A percentile compares a stretch with the other conserved stretches of the same genome.
Conservation (phyloP, 345 rosid genomes). For the Eutrema japonicum region DNA sequence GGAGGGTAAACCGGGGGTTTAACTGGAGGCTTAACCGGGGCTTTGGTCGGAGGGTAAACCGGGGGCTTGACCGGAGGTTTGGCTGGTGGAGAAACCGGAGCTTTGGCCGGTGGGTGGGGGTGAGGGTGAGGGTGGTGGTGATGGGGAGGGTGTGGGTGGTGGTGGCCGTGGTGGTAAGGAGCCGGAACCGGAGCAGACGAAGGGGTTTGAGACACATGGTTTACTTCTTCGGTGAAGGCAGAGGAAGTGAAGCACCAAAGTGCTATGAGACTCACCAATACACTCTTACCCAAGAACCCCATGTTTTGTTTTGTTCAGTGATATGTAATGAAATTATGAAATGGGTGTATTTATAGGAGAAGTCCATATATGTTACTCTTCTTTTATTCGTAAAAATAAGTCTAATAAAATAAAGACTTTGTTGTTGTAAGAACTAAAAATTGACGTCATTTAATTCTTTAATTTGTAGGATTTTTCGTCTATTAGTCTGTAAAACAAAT, state of each 20-base stretch:
- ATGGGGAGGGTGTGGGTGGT: slow-evolving; percentile 47
- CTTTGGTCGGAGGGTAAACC: slow-evolving; percentile 38
- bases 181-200: slow-evolving; percentile 47
- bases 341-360: slow-evolving; percentile 39
- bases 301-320: slow-evolving; percentile 30
- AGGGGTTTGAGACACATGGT: slow-evolving; percentile 40
- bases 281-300: slow-evolving; percentile 48
- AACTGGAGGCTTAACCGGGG: slow-evolving; percentile 40
- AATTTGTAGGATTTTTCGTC: no score
- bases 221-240: slow-evolving; percentile 40
- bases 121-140: slow-evolving; percentile 46
- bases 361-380: background rate
- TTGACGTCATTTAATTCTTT: no score
- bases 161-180: slow-evolving; percentile 50
- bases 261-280: slow-evolving; percentile 44
- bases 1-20: slow-evolving; percentile 28
- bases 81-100: slow-evolving; percentile 42
- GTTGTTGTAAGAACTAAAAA: no score
- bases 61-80: slow-evolving; percentile 47
- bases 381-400: no score
- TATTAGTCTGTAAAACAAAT: no score
- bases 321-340: background rate
- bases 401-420: no score
- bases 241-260: slow-evolving; percentile 52
- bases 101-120: slow-evolving; percentile 27